These are phyloP conservation scores for Poronia punctata DNA, from an alignment of 495 filamentous ascomycete species.

Conservation along the genomic window DNA sequence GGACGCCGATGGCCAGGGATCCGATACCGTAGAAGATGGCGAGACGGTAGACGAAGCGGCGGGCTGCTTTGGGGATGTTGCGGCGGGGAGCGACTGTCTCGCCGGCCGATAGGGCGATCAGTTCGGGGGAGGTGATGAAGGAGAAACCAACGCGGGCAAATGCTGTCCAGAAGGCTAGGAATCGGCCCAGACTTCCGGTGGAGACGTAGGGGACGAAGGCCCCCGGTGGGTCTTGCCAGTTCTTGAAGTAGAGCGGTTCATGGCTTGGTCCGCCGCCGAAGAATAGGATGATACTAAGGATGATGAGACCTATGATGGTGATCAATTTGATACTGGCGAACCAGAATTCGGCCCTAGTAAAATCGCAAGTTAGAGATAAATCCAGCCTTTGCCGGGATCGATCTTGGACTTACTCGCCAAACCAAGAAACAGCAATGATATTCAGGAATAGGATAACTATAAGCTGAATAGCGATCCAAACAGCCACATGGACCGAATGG, in stretches of 20 bases:
- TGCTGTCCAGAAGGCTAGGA: conserved; percentile 42
- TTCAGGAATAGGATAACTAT: conserved; percentile 37
- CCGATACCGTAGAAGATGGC: conserved; percentile 66
- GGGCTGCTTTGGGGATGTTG: conserved; percentile 65
- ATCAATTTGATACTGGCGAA: conserved; percentile 64
- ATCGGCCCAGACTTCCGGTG: conserved; percentile 41
- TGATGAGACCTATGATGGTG: conserved; percentile 60
- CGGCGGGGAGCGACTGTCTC: conserved; percentile 72
- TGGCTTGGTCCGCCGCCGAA: conserved; percentile 56
- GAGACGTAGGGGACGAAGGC: conserved; percentile 57
- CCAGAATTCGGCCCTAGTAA: conserved; percentile 49
- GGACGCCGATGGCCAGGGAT: conserved; percentile 62
- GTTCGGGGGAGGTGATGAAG: conserved; percentile 43
- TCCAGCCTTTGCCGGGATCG: background rate
- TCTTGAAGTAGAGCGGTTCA: conserved; percentile 53
- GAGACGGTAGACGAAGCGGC: conserved; percentile 63
- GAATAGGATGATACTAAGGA: conserved; percentile 67
- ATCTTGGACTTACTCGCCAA: conserved; percentile 48
- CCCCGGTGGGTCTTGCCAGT: conserved; percentile 62
- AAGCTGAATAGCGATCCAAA: conserved; percentile 54
- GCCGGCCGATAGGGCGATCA: conserved; percentile 60
- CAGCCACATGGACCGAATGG: conserved; percentile 41
- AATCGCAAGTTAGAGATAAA: too few relatives aligned
- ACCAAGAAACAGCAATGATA: conserved; percentile 44
- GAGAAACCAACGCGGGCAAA: conserved; percentile 42